Evolutionary conservation across 2,329 filamentous ascomycete genomes (phyloP), one percentile per base, ranked within the genome.

Genomic region (Epichloe elymi): DNA sequence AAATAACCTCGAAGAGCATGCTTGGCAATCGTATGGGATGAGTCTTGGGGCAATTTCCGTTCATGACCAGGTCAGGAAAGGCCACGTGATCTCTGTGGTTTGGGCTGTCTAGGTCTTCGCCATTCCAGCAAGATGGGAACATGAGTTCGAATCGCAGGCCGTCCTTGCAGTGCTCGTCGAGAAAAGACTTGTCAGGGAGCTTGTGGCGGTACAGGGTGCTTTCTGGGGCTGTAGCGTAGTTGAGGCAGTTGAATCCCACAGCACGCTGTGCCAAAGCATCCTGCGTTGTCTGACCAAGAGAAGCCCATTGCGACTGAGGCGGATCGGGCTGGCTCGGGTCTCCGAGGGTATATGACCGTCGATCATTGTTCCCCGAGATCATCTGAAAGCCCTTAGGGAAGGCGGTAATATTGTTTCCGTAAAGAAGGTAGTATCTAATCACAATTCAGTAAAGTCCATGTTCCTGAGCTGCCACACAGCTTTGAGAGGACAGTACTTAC

Each of bases 181-280:
- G 74, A 63, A 80, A 94, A 0, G 69, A 68, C 74, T 95, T 94
- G 60, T 84, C 78, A 0, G 91, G 90, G 59, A 96, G 61, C 63
- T 79, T 82, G 67, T 95, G 90, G 57, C 90, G 88, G 66, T 81
- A 85, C 37, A 95, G 76, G 14, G 89, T 85, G 1, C 77, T 75
- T 66, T 95, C 89, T 2, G 85, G 72, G 0, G 67, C 60, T 23
- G 67, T 72, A 35, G 59, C 61, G 64, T 96, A 96, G 78, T 97
- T 83, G 54, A 98, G 71, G 69, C 93, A 97, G 74, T 97, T 97
- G 78, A 95, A 95, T 3, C 93, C 91, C 30, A 96, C 60, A 10
- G 90, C 88, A 55, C 90, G 88, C 72, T 95, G 85, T 48, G 70
- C 71, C 38, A 96, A 77, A 49, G 82, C 78, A 15, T 68, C 66